Percentiles rank a stretch among this genome's conserved stretches.
Conservation (phyloP, 768 basidiomycete genomes). For the Dentipellis fragilis region DNA sequence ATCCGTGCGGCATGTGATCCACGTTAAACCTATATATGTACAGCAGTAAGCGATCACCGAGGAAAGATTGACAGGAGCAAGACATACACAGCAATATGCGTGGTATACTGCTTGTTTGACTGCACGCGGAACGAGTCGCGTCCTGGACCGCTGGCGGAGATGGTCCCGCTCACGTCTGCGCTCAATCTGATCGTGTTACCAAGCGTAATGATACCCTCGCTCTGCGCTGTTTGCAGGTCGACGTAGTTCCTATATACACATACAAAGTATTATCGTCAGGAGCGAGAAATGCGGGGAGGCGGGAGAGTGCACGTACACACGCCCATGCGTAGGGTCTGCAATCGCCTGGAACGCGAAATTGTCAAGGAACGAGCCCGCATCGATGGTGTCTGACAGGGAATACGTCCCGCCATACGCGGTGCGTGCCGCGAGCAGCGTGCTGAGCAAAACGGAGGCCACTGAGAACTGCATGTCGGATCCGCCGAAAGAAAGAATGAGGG, state of each 20-base stretch:
- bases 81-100: constrained; percentile 15
- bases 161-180: constrained; percentile 38
- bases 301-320: constrained; percentile 38
- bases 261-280: not conserved
- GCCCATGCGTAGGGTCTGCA: constrained; percentile 54
- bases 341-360: constrained; percentile 39
- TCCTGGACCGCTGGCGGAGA: constrained; percentile 31
- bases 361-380: constrained; percentile 38
- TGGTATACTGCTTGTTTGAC: constrained; percentile 28
- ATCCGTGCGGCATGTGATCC: constrained; percentile 21
- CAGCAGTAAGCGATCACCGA: no score
- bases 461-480: not conserved
- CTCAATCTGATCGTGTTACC: constrained; percentile 45
- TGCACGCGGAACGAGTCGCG: constrained; percentile 18
- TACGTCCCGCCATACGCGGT: constrained; percentile 35
- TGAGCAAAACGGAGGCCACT: not conserved
- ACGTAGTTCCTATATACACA: constrained; percentile 30
- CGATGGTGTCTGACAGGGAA: constrained; percentile 31
- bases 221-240: constrained; percentile 34
- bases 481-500: no score
- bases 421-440: constrained; percentile 21
- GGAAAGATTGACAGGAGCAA: no score
- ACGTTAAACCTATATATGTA: constrained; percentile 13
- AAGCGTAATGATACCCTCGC: constrained; percentile 48
- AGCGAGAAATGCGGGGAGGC: not conserved